Conservation (phyloP, 2,329 filamentous ascomycete species). For the Sporothrix brasiliensis region DNA sequence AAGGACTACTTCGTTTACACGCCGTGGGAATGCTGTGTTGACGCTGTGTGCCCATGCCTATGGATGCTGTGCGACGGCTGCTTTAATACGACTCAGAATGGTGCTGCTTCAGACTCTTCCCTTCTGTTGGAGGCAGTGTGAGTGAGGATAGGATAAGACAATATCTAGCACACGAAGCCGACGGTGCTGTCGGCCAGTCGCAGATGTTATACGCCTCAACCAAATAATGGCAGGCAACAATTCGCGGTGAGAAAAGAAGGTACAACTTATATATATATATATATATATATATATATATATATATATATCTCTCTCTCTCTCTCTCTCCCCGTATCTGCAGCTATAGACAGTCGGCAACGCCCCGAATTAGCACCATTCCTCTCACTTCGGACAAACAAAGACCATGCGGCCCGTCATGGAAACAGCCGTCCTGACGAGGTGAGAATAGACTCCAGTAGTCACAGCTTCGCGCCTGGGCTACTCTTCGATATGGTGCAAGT, state of each 20-base stretch:
- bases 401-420: slow-evolving; percentile 11
- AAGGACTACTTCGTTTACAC: background rate
- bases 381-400: slow-evolving; percentile 4
- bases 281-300: too few relatives aligned
- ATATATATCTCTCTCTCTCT: too few relatives aligned
- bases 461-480: background rate
- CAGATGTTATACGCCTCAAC: background rate
- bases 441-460: background rate
- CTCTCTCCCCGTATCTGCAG: too few relatives aligned
- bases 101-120: too few relatives aligned
- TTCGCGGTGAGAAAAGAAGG: too few relatives aligned
- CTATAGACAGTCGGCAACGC: too few relatives aligned
- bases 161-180: background rate
- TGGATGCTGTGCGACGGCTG: background rate
- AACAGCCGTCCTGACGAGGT: background rate
- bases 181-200: background rate
- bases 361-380: background rate
- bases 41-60: background rate
- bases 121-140: too few relatives aligned
- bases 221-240: background rate
- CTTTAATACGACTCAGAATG: background rate
- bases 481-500: background rate
- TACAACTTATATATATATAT: too few relatives aligned
- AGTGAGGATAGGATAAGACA: background rate
- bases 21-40: background rate